Conservation (phyloP, 768 basidiomycete genomes). For the Rhodotorula paludigena region DNA sequence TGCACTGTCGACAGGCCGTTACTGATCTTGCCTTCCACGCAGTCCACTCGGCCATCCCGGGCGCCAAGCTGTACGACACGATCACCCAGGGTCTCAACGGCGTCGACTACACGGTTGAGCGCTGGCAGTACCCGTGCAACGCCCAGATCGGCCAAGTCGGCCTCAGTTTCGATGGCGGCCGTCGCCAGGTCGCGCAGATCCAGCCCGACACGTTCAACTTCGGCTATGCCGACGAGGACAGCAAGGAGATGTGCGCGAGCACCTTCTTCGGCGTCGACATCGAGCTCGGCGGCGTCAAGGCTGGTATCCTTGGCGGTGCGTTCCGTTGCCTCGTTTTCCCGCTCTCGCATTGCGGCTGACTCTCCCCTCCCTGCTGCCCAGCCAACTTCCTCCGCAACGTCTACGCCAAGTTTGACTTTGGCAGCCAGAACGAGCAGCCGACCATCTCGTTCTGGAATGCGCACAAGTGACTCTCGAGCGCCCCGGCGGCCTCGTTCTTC, state of each 20-base stretch:
- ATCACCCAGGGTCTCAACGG: background rate
- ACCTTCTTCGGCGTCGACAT: constrained; percentile 21
- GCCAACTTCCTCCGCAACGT: background rate
- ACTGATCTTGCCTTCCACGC: background rate
- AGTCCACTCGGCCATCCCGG: background rate
- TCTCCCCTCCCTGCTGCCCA: background rate
- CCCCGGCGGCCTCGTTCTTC: too few relatives aligned
- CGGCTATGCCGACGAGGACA: background rate
- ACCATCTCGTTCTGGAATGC: background rate
- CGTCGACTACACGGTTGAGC: background rate
- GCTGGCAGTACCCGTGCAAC: constrained; percentile 8
- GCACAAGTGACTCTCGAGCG: too few relatives aligned
- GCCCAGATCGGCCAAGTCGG: background rate
- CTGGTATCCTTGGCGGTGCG: constrained; percentile 17
- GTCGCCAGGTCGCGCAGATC: background rate
- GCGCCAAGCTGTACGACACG: background rate
- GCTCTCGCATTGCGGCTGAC: constrained; percentile 1
- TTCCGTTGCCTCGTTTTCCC: background rate
- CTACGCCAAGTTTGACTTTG: constrained; percentile 3
- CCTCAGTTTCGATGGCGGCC: constrained; percentile 11
- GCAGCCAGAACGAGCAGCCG: background rate
- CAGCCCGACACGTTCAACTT: background rate
- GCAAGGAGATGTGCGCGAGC: background rate
- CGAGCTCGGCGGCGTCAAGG: background rate
- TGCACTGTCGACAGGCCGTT: background rate